Base-by-base conservation (phyloP, 768 basidiomycete genomes). In the Candolleomyces eurysporus region DNA sequence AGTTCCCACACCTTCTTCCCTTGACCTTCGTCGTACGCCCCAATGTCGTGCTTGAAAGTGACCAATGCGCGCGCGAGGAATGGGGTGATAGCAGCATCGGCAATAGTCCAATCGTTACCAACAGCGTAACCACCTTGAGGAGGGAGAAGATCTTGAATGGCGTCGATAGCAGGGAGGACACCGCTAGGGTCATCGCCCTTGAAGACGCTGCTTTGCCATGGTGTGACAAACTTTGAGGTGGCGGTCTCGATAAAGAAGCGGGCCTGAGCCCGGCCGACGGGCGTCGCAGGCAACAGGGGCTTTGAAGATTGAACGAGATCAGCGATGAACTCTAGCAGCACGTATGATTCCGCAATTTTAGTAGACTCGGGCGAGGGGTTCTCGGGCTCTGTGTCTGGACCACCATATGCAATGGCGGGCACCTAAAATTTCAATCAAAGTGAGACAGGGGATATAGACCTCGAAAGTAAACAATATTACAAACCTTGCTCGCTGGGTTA, bases 271-370 rank as follows among this genome's bases (percentile, higher is more conserved):
- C 86, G 82, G 7, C 68, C 64, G 40, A 89, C 77, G 0, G 84
- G 84, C 68, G 86, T 83, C 9, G 72, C 69, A 3, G 88, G 88
- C 8, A 86, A 76, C 42, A 88, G 73, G n/a, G 46, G 46, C 16
- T 31, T 51, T 9, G 21, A 19, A 40, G 81, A 76, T 1, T 81
- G 80, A 69, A 76, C 82, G 58, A 88, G 72, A 67, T 89, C 88
- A 8, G 84, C 85, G 59, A 89, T 69, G 72, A 90, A 85, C 68
- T 90, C 87, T 57, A 89, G 75, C 58, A 89, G 82, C 40, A 88
- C 75, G 51, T 84, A 82, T 4, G 87, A 89, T 67, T 90, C 88
- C 8, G 84, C 78, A 65, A 89, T 66, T 68, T 89, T 89, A 72
- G 84, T 65, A 7, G 86, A 86, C 40, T 84, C 83, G 0, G 82